Evolutionary conservation across 139 green algal genomes (phyloP).

Genomic region (Chlorella vulgaris): DNA sequence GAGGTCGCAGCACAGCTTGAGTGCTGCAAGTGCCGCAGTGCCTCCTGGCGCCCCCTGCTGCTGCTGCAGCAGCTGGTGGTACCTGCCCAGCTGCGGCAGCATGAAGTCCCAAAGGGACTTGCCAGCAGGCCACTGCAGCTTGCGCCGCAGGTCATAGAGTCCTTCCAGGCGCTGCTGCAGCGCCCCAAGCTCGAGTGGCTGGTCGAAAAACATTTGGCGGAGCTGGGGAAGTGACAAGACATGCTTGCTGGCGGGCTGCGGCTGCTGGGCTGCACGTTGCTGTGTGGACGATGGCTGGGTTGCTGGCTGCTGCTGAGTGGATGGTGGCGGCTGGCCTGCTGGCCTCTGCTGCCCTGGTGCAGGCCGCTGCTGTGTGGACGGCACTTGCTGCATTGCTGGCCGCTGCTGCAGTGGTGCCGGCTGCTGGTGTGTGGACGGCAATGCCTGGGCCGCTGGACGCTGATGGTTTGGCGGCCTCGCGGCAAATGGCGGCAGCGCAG

Average conservation of each 20-base stretch:
- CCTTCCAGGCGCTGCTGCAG: not conserved
- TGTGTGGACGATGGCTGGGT: not conserved
- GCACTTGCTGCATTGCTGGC: no score
- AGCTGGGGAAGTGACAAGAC: not conserved
- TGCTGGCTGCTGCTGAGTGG: no score
- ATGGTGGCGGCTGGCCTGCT: no score
- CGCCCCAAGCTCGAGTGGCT: not conserved
- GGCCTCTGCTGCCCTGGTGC: no score
- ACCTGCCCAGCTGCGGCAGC: constrained; percentile 13
- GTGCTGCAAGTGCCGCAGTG: no score
- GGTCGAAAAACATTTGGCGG: constrained; percentile 28
- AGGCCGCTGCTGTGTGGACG: no score
- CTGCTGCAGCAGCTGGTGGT: constrained; percentile 7
- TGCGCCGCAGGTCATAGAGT: not conserved
- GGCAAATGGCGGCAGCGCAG: no score
- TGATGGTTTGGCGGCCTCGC: no score
- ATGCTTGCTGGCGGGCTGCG: not conserved
- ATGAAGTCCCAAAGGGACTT: constrained; percentile 6
- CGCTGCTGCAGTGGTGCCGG: no score
- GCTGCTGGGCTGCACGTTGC: not conserved
- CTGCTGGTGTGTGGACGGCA: no score
- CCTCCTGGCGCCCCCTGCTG: not conserved
- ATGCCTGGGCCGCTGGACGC: no score
- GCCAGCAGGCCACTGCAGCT: not conserved
- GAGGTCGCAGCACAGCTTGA: not conserved